A percentile compares a stretch with the other conserved stretches of the same genome.
Conservation (phyloP, 768 basidiomycete species). For the Tulasnella sp. region DNA sequence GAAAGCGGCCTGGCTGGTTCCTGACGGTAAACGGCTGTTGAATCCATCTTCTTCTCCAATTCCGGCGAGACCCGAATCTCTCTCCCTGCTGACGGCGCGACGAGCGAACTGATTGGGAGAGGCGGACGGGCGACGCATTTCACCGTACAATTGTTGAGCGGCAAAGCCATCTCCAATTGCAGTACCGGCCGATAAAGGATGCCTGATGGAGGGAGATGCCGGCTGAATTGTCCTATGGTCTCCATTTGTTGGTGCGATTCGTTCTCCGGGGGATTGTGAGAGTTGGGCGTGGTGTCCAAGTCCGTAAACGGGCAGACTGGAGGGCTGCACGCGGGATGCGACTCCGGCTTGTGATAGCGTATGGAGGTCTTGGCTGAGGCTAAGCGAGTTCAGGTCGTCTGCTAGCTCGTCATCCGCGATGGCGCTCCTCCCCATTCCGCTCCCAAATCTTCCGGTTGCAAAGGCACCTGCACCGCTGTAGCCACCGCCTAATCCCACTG, state of each 20-base stretch:
- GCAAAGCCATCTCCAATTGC: background rate
- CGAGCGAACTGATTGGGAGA: conserved; percentile 12
- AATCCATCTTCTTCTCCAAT: background rate
- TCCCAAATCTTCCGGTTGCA: conserved; percentile 18
- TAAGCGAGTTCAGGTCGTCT: conserved; percentile 61
- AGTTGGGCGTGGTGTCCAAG: background rate
- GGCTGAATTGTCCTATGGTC: background rate
- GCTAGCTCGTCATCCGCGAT: conserved; percentile 80
- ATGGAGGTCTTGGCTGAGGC: conserved; percentile 41
- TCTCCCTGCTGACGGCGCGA: background rate
- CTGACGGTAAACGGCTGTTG: background rate
- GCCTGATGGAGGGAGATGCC: background rate
- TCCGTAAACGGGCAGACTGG: background rate
- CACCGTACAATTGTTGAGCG: background rate
- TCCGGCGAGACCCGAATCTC: background rate
- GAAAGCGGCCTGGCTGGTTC: background rate
- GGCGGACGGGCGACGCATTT: background rate
- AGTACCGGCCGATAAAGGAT: background rate
- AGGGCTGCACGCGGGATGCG: background rate
- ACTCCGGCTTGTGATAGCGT: background rate
- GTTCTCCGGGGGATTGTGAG: background rate
- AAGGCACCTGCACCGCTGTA: background rate
- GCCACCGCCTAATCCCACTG: conserved; percentile 5
- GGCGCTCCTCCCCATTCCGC: conserved; percentile 54
- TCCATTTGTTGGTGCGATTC: background rate